phyloP scores from a whole-genome alignment of 352 stramenopile genomes.

The Phytophthora syringae region DNA sequence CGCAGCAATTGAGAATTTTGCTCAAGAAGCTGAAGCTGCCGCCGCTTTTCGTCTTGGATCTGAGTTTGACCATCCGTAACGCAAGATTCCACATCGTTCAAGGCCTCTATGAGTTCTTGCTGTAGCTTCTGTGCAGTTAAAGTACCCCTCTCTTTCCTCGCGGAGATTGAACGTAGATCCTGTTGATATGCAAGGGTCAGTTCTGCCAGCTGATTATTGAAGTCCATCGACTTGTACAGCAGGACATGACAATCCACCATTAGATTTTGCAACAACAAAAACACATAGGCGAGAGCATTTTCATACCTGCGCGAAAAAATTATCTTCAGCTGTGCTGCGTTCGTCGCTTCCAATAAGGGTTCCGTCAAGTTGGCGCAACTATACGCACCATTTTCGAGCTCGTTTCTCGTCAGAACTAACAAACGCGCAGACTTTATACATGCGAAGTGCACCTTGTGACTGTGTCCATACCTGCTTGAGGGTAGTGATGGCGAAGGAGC shows the following conservation, averaged over 20 bases:
- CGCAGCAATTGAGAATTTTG: constrained; percentile 46
- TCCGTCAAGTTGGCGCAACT: constrained; percentile 65
- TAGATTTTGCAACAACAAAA: neutral
- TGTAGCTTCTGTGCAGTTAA: constrained; percentile 73
- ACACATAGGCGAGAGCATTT: neutral
- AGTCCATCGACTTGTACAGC: constrained; percentile 51
- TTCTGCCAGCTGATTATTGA: constrained; percentile 68
- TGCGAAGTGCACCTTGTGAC: too few species aligned
- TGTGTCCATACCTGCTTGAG: constrained; percentile 68
- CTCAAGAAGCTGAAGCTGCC: constrained; percentile 48
- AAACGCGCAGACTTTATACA: too few species aligned
- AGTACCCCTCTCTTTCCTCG: constrained; percentile 39
- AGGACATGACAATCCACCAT: neutral
- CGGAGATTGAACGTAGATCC: constrained; percentile 57
- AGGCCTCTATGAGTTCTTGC: constrained; percentile 58
- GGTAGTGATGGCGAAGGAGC: constrained; percentile 63
- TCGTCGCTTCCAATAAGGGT: constrained; percentile 42
- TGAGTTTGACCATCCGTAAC: constrained; percentile 48
- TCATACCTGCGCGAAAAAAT: constrained; percentile 53
- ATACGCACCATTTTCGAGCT: neutral
- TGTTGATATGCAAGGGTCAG: constrained; percentile 62
- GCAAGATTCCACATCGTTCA: constrained; percentile 63
- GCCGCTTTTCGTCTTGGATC: constrained; percentile 53
- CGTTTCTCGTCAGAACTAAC: too few species aligned
- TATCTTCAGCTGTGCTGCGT: constrained; percentile 46